Base-by-base conservation (phyloP, 2,329 filamentous ascomycete genomes). In the Coniochaeta sp. region DNA sequence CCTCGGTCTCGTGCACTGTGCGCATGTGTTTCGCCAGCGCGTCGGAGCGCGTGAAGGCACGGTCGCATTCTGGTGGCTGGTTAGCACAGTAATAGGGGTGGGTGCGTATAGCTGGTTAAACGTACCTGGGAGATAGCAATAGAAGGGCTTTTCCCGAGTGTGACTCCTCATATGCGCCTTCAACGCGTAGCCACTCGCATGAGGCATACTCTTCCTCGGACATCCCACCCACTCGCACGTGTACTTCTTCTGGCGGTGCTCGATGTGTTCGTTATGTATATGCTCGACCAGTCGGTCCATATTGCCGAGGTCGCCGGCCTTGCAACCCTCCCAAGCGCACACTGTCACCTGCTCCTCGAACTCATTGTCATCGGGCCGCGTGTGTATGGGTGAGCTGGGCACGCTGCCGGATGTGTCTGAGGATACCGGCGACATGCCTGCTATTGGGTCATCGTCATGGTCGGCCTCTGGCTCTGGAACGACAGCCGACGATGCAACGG, bases 121-220 rank as follows among this genome's bases (percentile, higher is more conserved):
- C 78, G 57, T 78, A 95, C 91, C 92, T 52, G 94, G 94, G 35
- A 99, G 71, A 27, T 91, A 89, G 70, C 94, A 99, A 72, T 96
- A 96, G 66, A 97, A 97, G 0, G 94, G 94, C 72, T 99, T 99
- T 76, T 99, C 94, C 64, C 94, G 82, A 1, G 94, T 99, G 67
- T 99, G 94, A 66, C 91, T 96, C 60, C 94, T 80, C 91, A 99
- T 96, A 65, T 99, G 94, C 9, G 94, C 94, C 67, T 95, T 91
- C 57, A 99, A 74, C 4, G 94, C 94, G 71, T 99, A 99, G 2
- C 90, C 94, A 63, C 91, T 96, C 1, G 92, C 92, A 70, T 99
- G 94, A 16, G 89, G 85, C 69, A 94, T 83, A 54, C 91, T 90
- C 72, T 96, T 97, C 55, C 91, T 76, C 50, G 78, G 79, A 67